Evolutionary conservation across 768 basidiomycete genomes (phyloP).

Genomic region (Podaxis rugospora): DNA sequence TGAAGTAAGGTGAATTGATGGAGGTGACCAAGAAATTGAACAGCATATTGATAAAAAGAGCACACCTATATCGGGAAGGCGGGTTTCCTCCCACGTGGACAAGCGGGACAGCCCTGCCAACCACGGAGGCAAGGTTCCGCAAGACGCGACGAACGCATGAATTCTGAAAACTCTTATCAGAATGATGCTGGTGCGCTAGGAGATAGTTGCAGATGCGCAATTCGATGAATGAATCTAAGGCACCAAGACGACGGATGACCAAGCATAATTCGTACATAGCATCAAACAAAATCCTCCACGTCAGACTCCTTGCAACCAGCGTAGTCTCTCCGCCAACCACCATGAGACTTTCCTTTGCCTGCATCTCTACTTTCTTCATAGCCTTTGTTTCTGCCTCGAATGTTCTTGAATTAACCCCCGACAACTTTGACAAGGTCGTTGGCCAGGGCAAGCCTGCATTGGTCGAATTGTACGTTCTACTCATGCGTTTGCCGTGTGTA

Average conservation of each 20-base stretch:
- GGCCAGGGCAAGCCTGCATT: constrained; percentile 81
- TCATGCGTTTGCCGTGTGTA: neutral
- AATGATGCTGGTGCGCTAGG: neutral
- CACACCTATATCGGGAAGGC: constrained; percentile 23
- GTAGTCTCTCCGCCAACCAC: constrained; percentile 17
- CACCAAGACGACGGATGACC: constrained; percentile 20
- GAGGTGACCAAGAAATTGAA: constrained; percentile 4
- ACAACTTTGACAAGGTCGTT: constrained; percentile 71
- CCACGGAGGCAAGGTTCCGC: neutral
- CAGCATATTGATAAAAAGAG: constrained; percentile 20
- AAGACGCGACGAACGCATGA: constrained; percentile 1
- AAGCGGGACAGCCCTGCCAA: neutral
- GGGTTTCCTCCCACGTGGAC: constrained; percentile 11
- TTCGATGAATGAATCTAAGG: constrained; percentile 4
- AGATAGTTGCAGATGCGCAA: constrained; percentile 13
- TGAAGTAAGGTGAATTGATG: neutral
- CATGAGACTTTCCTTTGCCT: constrained; percentile 57
- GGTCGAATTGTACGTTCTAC: constrained; percentile 78
- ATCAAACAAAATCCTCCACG: constrained; percentile 22
- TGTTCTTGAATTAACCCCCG: constrained; percentile 72
- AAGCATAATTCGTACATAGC: constrained; percentile 20
- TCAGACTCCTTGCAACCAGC: constrained; percentile 19
- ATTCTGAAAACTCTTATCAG: neutral
- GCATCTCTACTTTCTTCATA: constrained; percentile 53
- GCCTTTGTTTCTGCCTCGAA: constrained; percentile 67